Conservation (phyloP, 768 basidiomycete genomes). For the Rhizopogon sp. region DNA sequence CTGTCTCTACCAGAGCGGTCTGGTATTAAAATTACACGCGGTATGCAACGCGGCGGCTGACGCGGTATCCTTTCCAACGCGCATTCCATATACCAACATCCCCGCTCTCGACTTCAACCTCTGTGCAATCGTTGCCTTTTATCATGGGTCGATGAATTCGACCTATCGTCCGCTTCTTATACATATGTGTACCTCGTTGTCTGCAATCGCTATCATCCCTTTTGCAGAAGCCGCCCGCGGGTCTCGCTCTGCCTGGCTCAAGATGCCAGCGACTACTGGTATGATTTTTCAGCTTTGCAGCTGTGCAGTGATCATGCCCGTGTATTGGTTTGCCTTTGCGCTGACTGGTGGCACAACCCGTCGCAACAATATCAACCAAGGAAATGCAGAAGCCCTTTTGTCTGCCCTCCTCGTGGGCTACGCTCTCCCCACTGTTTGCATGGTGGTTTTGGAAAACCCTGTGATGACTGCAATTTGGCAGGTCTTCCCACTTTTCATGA, state of each 20-base stretch:
- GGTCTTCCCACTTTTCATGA: constrained; percentile 38
- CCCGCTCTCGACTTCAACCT: constrained; percentile 29
- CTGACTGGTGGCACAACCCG: constrained; percentile 27
- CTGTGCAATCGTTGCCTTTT: constrained; percentile 40
- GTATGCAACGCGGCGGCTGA: constrained; percentile 24
- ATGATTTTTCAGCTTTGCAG: constrained; percentile 35
- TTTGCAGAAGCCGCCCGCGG: constrained; percentile 36
- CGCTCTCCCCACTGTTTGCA: constrained; percentile 36
- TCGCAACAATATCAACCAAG: constrained; percentile 25
- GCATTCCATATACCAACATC: constrained; percentile 33
- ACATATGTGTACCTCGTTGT: not conserved
- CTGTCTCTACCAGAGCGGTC: not conserved
- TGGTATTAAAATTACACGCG: constrained; percentile 11
- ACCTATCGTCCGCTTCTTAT: constrained; percentile 1
- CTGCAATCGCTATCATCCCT: constrained; percentile 25
- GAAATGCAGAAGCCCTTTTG: constrained; percentile 41
- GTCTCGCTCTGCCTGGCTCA: constrained; percentile 28
- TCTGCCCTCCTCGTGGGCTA: constrained; percentile 41
- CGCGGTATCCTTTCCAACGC: constrained; percentile 20
- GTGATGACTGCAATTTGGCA: constrained; percentile 48
- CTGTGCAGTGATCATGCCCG: constrained; percentile 36
- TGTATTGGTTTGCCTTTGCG: constrained; percentile 44
- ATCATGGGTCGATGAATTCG: constrained; percentile 24
- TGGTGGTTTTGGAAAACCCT: constrained; percentile 39
- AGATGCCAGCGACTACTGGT: constrained; percentile 37